phyloP scores from a whole-genome alignment of 108 stramenopile species.

The Parmales sp. region DNA sequence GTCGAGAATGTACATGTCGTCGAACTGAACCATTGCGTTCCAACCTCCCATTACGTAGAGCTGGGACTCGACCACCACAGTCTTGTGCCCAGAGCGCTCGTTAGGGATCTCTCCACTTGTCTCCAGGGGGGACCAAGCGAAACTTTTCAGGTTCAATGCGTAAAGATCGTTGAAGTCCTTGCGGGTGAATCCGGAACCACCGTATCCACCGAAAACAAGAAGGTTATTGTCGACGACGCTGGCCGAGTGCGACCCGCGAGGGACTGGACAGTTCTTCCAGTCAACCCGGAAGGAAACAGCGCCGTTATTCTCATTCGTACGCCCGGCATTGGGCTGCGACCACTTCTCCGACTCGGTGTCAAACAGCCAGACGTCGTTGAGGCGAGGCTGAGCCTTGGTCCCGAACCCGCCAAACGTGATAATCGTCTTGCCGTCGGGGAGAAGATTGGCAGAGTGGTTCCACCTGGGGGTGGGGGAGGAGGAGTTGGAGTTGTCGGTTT shows the following conservation, averaged over 20 bases:
- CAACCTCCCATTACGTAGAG: constrained; percentile 67
- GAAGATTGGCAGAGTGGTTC: constrained; percentile 50
- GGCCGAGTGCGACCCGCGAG: constrained; percentile 57
- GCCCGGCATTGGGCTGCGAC: constrained; percentile 24
- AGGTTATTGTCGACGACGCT: constrained; percentile 34
- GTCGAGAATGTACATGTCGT: constrained; percentile 57
- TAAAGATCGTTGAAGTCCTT: constrained; percentile 56
- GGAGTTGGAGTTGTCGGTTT: neutral
- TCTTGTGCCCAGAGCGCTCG: constrained; percentile 53
- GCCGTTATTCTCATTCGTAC: neutral
- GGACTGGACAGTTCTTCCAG: constrained; percentile 24
- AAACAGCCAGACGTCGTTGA: constrained; percentile 61
- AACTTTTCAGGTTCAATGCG: constrained; percentile 37
- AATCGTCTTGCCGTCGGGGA: constrained; percentile 23
- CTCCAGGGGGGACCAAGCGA: constrained; percentile 33
- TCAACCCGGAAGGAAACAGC: neutral
- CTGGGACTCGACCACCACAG: constrained; percentile 39
- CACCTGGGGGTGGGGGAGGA: constrained; percentile 41
- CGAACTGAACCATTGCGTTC: constrained; percentile 56
- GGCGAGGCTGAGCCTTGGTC: constrained; percentile 29
- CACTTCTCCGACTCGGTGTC: constrained; percentile 46
- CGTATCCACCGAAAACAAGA: constrained; percentile 65
- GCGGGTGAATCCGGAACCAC: constrained; percentile 56
- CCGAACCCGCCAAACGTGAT: constrained; percentile 62
- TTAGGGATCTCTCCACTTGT: constrained; percentile 41